Percentiles rank a stretch among this genome's conserved stretches.
phyloP scores from a whole-genome alignment of 371 early-diverging fungal species.

The Nematocida parisii region DNA sequence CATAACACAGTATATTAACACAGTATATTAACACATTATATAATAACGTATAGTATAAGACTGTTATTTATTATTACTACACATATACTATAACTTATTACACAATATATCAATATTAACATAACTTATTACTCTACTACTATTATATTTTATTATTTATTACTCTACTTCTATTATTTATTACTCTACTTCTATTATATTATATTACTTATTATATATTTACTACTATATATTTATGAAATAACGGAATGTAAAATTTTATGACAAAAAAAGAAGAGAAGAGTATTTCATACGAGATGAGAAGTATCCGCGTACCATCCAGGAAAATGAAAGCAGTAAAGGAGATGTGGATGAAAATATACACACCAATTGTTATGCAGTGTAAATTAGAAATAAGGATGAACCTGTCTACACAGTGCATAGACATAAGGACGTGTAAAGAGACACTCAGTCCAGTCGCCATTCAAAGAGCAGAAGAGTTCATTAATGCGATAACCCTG shows the following conservation, averaged over 20 bases:
- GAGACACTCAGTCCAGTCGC: constrained; percentile 72
- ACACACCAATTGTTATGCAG: constrained; percentile 93
- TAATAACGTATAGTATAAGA: too few relatives aligned
- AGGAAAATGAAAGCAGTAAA: constrained; percentile 85
- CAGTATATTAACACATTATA: too few relatives aligned
- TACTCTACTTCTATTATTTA: too few relatives aligned
- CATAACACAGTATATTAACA: too few relatives aligned
- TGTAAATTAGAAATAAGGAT: constrained; percentile 90
- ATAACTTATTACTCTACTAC: too few relatives aligned
- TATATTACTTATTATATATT: too few relatives aligned
- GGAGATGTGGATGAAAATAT: constrained; percentile 90
- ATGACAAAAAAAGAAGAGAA: constrained; percentile 11
- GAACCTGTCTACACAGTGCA: constrained; percentile 79
- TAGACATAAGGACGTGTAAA: constrained; percentile 78
- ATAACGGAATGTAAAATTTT: background rate
- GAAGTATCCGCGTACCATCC: constrained; percentile 74
- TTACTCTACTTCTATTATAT: too few relatives aligned
- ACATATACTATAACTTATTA: too few relatives aligned
- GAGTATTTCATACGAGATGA: constrained; percentile 33
- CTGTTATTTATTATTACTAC: too few relatives aligned
- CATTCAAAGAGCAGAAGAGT: constrained; percentile 79
- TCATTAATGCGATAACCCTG: constrained; percentile 79
- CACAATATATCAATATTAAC: too few relatives aligned
- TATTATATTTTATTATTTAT: too few relatives aligned
- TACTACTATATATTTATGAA: too few relatives aligned